Conservation (phyloP, 129 eudicot species). For the Arctium minus region DNA sequence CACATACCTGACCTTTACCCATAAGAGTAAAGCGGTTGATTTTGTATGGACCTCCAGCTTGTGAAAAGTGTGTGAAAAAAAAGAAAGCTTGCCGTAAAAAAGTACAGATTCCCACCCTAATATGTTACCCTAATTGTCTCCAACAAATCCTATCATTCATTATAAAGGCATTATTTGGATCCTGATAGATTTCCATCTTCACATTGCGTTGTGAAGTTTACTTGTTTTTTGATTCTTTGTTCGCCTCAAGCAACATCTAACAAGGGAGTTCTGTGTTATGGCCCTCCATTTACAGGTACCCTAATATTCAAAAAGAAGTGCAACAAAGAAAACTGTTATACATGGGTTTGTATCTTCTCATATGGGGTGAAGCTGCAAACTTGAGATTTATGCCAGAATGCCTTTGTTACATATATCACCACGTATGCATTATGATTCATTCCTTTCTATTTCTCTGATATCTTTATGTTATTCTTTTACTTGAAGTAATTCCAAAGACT, state of each 20-base stretch:
- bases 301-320: slow-evolving; percentile 89
- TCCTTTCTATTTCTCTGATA: not conserved
- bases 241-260: not conserved
- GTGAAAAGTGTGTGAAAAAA: not conserved
- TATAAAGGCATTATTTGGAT: not conserved
- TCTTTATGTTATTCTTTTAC: not conserved
- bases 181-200: not conserved
- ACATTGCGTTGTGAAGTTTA: not conserved
- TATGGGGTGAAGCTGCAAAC: slow-evolving; percentile 99
- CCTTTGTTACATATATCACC: slow-evolving; percentile 94
- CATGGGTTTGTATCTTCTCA: slow-evolving; percentile 92
- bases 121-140: not conserved
- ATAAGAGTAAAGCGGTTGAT: not conserved
- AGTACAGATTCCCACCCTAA: not conserved
- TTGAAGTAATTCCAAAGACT: not conserved
- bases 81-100: not conserved
- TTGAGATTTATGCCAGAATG: slow-evolving; percentile 97
- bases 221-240: not conserved
- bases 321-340: slow-evolving; percentile 84
- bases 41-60: not conserved
- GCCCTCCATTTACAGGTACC: slow-evolving; percentile 56
- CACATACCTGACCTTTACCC: not conserved
- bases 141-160: not conserved
- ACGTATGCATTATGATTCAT: slow-evolving; percentile 42
- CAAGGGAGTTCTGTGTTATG: not conserved